These are phyloP conservation scores for Candida argentea DNA, from an alignment of 805 yeast genomes.

Conservation along the genomic window DNA sequence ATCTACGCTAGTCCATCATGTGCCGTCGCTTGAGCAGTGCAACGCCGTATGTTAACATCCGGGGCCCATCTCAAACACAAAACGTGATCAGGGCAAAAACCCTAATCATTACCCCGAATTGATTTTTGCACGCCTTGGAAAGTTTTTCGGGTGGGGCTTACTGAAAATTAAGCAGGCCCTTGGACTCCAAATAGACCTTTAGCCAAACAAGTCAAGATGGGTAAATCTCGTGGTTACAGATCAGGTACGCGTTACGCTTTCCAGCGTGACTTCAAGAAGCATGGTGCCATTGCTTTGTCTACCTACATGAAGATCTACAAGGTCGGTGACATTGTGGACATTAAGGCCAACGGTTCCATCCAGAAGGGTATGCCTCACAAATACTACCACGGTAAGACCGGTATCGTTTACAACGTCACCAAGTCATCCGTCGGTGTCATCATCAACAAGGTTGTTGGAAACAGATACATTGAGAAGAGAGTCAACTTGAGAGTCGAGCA, in stretches of 20 bases:
- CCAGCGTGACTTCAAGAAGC: constrained; percentile 98
- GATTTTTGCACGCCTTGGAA: too few species aligned
- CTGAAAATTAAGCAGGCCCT: too few species aligned
- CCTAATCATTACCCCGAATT: too few species aligned
- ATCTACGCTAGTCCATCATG: too few species aligned
- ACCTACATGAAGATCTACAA: constrained; percentile 96
- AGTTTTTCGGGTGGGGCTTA: too few species aligned
- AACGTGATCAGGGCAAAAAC: too few species aligned
- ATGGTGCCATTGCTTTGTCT: constrained; percentile 90
- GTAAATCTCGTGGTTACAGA: constrained; percentile 87
- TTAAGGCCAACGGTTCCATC: constrained; percentile 98
- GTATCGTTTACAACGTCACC: constrained; percentile 98
- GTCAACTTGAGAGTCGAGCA: constrained; percentile 98
- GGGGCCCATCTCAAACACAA: too few species aligned
- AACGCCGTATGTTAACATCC: too few species aligned
- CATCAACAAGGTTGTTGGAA: constrained; percentile 96
- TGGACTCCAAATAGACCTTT: too few species aligned
- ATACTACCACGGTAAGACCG: constrained; percentile 99
- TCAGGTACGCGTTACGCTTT: constrained; percentile 99
- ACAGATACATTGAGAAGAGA: constrained; percentile 99
- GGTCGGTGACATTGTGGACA: constrained; percentile 99
- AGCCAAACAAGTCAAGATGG: too few species aligned
- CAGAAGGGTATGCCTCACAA: constrained; percentile 99
- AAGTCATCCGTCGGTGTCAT: constrained; percentile 97
- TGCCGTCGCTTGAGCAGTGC: too few species aligned